Evolutionary conservation across 1,284 basidiomycete genomes (phyloP), one percentile per base, ranked within the genome.

Genomic region (Microbotryum intermedium): DNA sequence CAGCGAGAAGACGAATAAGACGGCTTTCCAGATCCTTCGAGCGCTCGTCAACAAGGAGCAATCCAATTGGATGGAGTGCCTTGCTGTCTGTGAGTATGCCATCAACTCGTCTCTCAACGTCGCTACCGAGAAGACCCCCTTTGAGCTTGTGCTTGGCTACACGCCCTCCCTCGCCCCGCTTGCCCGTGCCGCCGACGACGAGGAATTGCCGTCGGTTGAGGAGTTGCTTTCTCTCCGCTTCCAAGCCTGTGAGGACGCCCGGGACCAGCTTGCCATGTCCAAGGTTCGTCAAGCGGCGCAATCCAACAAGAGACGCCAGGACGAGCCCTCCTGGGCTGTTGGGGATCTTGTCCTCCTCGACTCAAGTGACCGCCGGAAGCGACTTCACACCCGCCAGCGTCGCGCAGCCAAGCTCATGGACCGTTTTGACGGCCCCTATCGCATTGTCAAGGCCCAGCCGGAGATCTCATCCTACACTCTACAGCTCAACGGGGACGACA

Each of bases 241-340:
- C 46, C 21, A 25, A 10, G 44, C 53, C n/a, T 58, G 74, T 0
- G 7, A 54, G 0, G 70, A 74, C 10, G 74, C 72, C 0, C 58
- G 26, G 9, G 75, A 77, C 52, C 69, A 70, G 29, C 55, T 77
- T 0, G 42, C 72, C 0, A 50, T 61, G 0, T 69, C 74, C 0
- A 76, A 77, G 43, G 61, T 73, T 2, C 11, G 51, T 0, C 75
- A 76, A 53, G 71, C 72, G 0, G 48, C 54, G 10, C 62, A 71
- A 6, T 72, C 73, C 0, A 76, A 77, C 59, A 67, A 70, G 44
- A 20, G 57, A 5, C 65, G 64, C 21, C 9, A 34, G 4, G 50
- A 51, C 0, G 59, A 66, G 16, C 46, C 51, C 13, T 29, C 44
- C 11, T 72, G 66, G 50, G 56, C 60, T 8, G 65, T 73, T 42